Evolutionary conservation across 2,329 filamentous ascomycete species (phyloP), one percentile per base, ranked within the genome.

Genomic region (Neopestalotiopsis clavispora): DNA sequence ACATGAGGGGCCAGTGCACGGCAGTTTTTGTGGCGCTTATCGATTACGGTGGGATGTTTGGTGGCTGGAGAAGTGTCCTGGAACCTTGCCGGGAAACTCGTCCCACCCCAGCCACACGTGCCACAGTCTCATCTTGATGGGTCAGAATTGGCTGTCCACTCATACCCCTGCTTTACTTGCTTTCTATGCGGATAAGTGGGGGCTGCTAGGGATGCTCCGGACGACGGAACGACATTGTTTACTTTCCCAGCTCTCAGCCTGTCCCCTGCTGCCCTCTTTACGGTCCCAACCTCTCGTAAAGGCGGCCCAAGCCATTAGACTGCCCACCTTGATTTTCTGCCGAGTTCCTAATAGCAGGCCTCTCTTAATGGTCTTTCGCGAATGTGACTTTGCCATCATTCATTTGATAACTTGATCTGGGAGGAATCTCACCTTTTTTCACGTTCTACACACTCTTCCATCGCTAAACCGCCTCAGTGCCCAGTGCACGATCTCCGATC

Each of bases 311-410:
- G 20, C 61, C 42, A 28, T 49, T 49, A 23, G 57, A 52, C 45
- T 52, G n/a, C 59, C 59, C 20, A 62, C 30, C 61, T 49, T 64
- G 61, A 52, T 23, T 28, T 32, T 49, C 34, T 49, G 38, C 40
- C 12, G 17, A 23, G 9, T 9, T 52, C 45, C 20, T 38, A 34
- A 64, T 64, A 64, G n/a, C 28, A 42, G 66, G 32, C 56, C 38
- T n/a, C 59, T 69, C 30, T 69, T 69, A 69, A 67, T 67, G 68
- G 65, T 57, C 60, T 58, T 69, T 52, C 65, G 68, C 65, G 67
- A 65, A 64, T 69, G 57, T 67, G 65, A 64, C 61, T 65, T 67
- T 64, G 68, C 57, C 20, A 45, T 42, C 57, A 49, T 65, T 63
- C 59, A 32, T 32, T 42, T 45, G 13, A 63, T 63, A 63, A n/a